phyloP scores from a whole-genome alignment of 805 yeast genomes.

The Wickerhamomyces xylosicus region DNA sequence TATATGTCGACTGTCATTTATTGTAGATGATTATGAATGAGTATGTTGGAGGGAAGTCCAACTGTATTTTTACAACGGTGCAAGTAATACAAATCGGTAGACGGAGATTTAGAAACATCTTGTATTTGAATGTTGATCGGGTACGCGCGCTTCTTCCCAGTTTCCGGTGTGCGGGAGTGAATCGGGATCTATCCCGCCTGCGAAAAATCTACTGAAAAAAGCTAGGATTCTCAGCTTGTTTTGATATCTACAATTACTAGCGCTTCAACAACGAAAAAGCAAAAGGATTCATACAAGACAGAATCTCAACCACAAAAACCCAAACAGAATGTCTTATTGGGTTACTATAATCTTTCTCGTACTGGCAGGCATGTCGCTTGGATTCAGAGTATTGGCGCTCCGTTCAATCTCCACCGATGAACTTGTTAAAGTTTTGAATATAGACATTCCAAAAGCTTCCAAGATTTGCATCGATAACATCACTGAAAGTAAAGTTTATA shows the following conservation, averaged over 20 bases:
- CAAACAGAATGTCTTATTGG: slow-evolving; percentile 5
- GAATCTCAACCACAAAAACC: background rate
- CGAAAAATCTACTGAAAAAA: too few relatives aligned
- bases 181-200: too few relatives aligned
- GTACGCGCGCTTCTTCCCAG: too few relatives aligned
- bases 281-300: too few relatives aligned
- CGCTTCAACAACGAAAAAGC: too few relatives aligned
- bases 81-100: too few relatives aligned
- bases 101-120: too few relatives aligned
- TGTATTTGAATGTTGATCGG: too few relatives aligned
- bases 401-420: slow-evolving; percentile 32
- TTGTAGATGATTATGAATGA: background rate
- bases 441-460: slow-evolving; percentile 48
- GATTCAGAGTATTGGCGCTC: slow-evolving; percentile 11
- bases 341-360: slow-evolving; percentile 9
- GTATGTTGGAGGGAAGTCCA: background rate
- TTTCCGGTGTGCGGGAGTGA: too few relatives aligned
- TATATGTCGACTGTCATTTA: slow-evolving; percentile 5
- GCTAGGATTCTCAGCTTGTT: too few relatives aligned
- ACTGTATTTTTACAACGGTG: background rate
- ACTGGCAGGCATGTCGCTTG: slow-evolving; percentile 16
- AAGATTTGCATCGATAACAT: slow-evolving; percentile 45
- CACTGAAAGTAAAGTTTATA: slow-evolving; percentile 30
- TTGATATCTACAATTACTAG: too few relatives aligned
- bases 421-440: slow-evolving; percentile 33